Evolutionary conservation across 441 rosid genomes (phyloP).

Genomic region (Erodium moschatum): DNA sequence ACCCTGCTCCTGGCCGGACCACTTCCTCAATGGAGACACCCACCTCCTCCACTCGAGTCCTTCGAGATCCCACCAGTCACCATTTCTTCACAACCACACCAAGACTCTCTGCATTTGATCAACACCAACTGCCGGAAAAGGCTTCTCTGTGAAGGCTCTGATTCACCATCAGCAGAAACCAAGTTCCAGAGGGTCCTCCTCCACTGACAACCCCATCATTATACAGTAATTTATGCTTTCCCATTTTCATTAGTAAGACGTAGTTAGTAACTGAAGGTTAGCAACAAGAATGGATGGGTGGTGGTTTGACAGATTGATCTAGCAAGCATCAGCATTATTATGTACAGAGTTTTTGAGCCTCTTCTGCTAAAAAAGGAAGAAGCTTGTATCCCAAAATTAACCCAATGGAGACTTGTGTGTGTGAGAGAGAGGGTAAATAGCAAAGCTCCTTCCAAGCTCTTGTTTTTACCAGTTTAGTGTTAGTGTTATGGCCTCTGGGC

Average conservation of each 20-base stretch:
- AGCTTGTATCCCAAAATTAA: constrained; percentile 17
- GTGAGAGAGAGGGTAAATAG: not conserved
- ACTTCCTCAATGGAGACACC: constrained; percentile 31
- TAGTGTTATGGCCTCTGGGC: too few relatives aligned
- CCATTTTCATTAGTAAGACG: too few relatives aligned
- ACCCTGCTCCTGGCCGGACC: constrained; percentile 27
- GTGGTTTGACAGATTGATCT: too few relatives aligned
- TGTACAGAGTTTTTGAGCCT: constrained; percentile 37
- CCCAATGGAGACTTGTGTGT: constrained; percentile 18
- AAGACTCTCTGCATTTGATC: constrained; percentile 19
- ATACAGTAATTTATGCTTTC: too few relatives aligned
- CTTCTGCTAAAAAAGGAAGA: constrained; percentile 17
- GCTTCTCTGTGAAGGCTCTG: constrained; percentile 40
- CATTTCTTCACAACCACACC: constrained; percentile 18
- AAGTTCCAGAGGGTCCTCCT: constrained; percentile 57
- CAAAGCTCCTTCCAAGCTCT: not conserved
- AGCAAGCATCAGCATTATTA: constrained; percentile 12
- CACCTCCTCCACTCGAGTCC: constrained; percentile 55
- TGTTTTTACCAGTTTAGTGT: too few relatives aligned
- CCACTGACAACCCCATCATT: constrained; percentile 25
- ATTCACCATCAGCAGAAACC: constrained; percentile 39
- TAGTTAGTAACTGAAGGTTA: too few relatives aligned
- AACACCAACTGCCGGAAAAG: constrained; percentile 55
- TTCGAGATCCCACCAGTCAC: constrained; percentile 25
- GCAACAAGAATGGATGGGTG: too few relatives aligned